Evolutionary conservation across 768 basidiomycete genomes (phyloP).

Genomic region (Podaxis sp.): DNA sequence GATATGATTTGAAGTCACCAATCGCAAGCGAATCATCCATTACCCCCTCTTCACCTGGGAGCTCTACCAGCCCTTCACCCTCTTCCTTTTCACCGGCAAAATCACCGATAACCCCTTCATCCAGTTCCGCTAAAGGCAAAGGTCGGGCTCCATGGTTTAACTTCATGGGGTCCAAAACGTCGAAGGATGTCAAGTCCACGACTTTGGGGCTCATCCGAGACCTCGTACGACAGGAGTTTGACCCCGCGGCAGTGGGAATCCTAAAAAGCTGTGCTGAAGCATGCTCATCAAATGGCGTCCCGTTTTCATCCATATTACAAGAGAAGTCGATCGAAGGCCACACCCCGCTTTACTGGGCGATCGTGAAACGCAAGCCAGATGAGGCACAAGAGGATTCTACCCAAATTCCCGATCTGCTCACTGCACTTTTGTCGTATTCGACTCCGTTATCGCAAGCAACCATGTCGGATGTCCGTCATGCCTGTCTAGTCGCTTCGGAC

Average conservation of each 20-base stretch:
- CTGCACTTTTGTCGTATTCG: constrained; percentile 51
- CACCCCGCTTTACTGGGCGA: constrained; percentile 73
- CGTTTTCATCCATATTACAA: constrained; percentile 57
- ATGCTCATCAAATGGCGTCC: constrained; percentile 48
- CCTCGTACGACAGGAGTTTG: constrained; percentile 43
- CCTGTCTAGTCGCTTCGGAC: constrained; percentile 64
- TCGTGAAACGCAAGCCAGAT: constrained; percentile 55
- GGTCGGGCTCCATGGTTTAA: constrained; percentile 35
- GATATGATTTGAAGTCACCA: constrained; percentile 3
- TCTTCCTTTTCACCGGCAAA: constrained; percentile 9
- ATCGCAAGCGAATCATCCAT: background rate
- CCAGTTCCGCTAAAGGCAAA: constrained; percentile 30
- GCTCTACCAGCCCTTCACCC: constrained; percentile 13
- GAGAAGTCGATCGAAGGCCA: constrained; percentile 63
- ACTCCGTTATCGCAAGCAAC: constrained; percentile 42
- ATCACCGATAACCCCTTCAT: constrained; percentile 9
- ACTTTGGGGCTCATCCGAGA: constrained; percentile 57
- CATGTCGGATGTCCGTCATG: constrained; percentile 61
- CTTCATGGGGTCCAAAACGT: constrained; percentile 33
- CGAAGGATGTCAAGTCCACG: constrained; percentile 52
- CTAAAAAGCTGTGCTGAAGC: constrained; percentile 65
- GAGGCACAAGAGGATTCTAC: constrained; percentile 27
- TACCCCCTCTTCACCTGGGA: constrained; percentile 3
- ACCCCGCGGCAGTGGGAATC: constrained; percentile 38
- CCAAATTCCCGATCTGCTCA: constrained; percentile 42